Percentiles rank a stretch among this genome's conserved stretches.
Conservation (phyloP, 768 basidiomycete species). For the Daedaleopsis nitida region DNA sequence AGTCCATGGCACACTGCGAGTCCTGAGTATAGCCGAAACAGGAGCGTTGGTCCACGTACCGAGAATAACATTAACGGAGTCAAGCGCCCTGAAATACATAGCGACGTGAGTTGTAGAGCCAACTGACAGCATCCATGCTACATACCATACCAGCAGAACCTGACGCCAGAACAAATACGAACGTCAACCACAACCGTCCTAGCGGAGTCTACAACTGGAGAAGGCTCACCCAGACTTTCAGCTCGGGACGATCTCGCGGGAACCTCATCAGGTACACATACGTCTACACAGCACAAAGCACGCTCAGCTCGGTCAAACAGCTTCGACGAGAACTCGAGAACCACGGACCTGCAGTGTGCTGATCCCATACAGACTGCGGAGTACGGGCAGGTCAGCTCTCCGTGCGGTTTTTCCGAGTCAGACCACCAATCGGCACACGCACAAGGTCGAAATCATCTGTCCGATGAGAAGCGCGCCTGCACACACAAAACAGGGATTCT, state of each 20-base stretch:
- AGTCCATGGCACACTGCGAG: constrained; percentile 16
- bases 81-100: constrained; percentile 4
- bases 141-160: constrained; percentile 17
- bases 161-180: background rate
- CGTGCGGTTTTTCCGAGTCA: no score
- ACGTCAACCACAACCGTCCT: background rate
- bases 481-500: background rate
- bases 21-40: background rate
- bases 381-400: no score
- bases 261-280: constrained; percentile 22
- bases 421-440: background rate
- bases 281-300: constrained; percentile 6
- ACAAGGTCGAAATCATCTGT: constrained; percentile 23
- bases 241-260: constrained; percentile 22
- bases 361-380: constrained; percentile 18
- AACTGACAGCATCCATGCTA: background rate
- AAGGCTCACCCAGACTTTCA: constrained; percentile 18
- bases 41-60: background rate
- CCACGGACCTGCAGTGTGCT: constrained; percentile 18
- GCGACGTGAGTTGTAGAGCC: background rate
- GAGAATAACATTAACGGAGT: constrained; percentile 17
- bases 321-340: background rate
- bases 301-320: background rate
- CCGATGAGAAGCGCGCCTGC: constrained; percentile 21
- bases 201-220: background rate